phyloP scores from a whole-genome alignment of 768 basidiomycete genomes.

The Pleurotus citrinopileatus region DNA sequence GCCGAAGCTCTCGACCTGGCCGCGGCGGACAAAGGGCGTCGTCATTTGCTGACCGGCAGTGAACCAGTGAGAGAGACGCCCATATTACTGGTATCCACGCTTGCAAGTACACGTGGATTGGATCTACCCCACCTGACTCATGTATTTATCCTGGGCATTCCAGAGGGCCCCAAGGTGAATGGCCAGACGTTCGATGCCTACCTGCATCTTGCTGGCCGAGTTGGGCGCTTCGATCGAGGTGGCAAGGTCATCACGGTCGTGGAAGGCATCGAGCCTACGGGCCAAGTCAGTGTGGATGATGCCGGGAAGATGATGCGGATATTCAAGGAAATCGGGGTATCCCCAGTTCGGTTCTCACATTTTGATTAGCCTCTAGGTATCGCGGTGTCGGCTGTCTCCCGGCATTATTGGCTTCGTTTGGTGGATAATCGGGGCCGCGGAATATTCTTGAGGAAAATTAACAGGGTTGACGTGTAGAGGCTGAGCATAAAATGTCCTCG shows the following conservation, averaged over 20 bases:
- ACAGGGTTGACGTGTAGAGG: background rate
- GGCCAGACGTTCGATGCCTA: slow-evolving; percentile 55
- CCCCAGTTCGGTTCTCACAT: slow-evolving; percentile 44
- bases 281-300: slow-evolving; percentile 24
- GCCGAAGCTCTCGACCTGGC: slow-evolving; percentile 60
- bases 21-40: slow-evolving; percentile 37
- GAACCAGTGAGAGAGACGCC: slow-evolving; percentile 42
- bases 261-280: slow-evolving; percentile 30
- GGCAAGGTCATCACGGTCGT: slow-evolving; percentile 70
- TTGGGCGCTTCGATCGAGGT: slow-evolving; percentile 64
- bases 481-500: slow-evolving; percentile 7
- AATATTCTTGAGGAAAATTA: background rate
- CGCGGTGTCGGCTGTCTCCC: background rate
- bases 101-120: slow-evolving; percentile 69
- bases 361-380: slow-evolving; percentile 39
- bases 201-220: slow-evolving; percentile 69
- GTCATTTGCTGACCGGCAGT: slow-evolving; percentile 36
- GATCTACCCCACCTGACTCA: slow-evolving; percentile 71
- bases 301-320: slow-evolving; percentile 42
- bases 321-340: slow-evolving; percentile 40
- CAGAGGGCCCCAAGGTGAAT: slow-evolving; percentile 38
- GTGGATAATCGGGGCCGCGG: slow-evolving; percentile 3
- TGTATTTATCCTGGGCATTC: slow-evolving; percentile 70
- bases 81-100: slow-evolving; percentile 62
- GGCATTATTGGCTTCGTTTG: background rate